phyloP scores from a whole-genome alignment of 2,329 filamentous ascomycete genomes.

The Grosmannia clavigera region DNA sequence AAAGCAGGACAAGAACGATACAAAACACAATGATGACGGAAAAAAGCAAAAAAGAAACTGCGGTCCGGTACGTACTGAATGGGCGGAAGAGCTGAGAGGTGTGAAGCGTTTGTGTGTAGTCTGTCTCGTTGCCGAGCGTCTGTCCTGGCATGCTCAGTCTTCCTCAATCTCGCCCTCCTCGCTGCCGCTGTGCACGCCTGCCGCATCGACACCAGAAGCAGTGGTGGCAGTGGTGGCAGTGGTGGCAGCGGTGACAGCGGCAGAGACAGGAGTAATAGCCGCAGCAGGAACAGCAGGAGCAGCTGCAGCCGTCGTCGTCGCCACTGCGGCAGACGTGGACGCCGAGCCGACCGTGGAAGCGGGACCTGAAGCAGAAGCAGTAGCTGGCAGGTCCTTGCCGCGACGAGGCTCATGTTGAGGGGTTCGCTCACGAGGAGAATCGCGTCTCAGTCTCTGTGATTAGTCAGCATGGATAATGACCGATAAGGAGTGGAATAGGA shows the following conservation, averaged over 20 bases:
- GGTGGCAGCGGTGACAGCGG: slow-evolving; percentile 3
- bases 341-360: background rate
- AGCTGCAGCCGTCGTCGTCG: slow-evolving; percentile 19
- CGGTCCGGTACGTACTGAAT: slow-evolving; percentile 22
- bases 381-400: slow-evolving; percentile 18
- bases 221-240: background rate
- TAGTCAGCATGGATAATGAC: slow-evolving; percentile 16
- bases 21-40: background rate
- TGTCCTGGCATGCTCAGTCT: slow-evolving; percentile 26
- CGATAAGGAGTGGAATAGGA: slow-evolving; percentile 15
- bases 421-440: slow-evolving; percentile 43
- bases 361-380: slow-evolving; percentile 14
- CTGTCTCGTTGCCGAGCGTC: background rate
- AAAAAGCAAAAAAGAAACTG: background rate
- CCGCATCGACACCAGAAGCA: slow-evolving; percentile 30
- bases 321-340: slow-evolving; percentile 13
- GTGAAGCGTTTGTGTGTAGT: background rate
- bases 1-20: background rate
- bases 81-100: background rate
- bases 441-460: slow-evolving; percentile 43
- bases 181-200: slow-evolving; percentile 67
- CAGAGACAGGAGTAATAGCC: background rate
- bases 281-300: slow-evolving; percentile 24
- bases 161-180: slow-evolving; percentile 98
- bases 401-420: slow-evolving; percentile 43